Conservation (phyloP, 1,284 basidiomycete genomes). For the Inonotus obliquus region DNA sequence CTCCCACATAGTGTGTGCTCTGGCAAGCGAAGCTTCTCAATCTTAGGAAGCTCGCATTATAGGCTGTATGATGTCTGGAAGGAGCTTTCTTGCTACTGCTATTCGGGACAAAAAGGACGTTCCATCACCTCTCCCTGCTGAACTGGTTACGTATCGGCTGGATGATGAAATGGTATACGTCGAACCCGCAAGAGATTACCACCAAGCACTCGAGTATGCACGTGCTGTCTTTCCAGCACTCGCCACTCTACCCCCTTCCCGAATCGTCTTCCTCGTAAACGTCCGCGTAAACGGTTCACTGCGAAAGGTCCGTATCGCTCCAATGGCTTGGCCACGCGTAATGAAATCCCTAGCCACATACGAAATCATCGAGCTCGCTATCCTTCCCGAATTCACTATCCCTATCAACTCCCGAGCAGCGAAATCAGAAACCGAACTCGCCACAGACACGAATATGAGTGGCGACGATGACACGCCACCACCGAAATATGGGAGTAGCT, state of each 20-base stretch:
- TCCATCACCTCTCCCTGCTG: constrained; percentile 19
- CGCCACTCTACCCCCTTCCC: constrained; percentile 31
- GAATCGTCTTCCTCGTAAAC: constrained; percentile 43
- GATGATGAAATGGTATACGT: constrained; percentile 48
- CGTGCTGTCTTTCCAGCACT: constrained; percentile 46
- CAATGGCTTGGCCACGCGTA: constrained; percentile 49
- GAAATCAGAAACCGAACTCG: constrained; percentile 11
- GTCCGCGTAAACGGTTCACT: constrained; percentile 28
- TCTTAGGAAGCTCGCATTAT: neutral
- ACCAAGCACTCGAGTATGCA: constrained; percentile 54
- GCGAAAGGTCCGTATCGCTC: constrained; percentile 44
- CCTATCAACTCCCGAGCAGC: neutral
- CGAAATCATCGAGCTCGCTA: constrained; percentile 48
- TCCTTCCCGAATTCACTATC: constrained; percentile 23
- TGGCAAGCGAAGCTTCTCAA: neutral
- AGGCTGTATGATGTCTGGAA: neutral
- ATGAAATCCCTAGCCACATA: constrained; percentile 41
- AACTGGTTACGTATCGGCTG: constrained; percentile 51
- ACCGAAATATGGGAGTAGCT: no score
- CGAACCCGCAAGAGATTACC: constrained; percentile 39
- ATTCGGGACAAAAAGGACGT: neutral
- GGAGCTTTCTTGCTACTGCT: neutral
- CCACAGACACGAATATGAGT: no score
- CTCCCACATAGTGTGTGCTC: no score
- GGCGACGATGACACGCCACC: neutral